Conservation (phyloP, 495 filamentous ascomycete species). For the Usnea hakonensis region DNA sequence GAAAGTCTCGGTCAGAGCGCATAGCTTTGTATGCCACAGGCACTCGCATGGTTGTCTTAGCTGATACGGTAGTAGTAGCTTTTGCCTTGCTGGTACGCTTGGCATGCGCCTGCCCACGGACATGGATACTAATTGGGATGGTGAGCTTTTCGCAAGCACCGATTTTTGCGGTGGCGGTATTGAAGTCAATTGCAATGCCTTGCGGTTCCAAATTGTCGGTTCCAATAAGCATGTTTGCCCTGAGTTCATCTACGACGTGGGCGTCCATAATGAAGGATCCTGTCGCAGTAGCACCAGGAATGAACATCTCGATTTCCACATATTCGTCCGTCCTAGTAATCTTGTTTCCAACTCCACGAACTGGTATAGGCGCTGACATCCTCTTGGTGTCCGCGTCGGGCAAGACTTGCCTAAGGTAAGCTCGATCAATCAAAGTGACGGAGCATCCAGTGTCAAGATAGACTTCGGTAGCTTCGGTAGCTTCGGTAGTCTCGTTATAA, state of each 20-base stretch:
- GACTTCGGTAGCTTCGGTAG: neutral
- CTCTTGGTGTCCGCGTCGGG: neutral
- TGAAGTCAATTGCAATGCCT: neutral
- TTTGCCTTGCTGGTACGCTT: neutral
- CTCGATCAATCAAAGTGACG: neutral
- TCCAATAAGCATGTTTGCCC: neutral
- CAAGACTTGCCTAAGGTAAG: neutral
- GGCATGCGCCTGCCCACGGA: neutral
- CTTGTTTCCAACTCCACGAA: neutral
- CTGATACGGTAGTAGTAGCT: neutral
- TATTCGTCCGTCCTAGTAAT: neutral
- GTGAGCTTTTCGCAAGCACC: neutral
- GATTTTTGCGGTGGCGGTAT: neutral
- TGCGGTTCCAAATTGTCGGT: neutral
- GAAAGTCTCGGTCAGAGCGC: neutral
- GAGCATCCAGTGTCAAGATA: neutral
- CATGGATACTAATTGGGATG: neutral
- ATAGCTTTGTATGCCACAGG: neutral
- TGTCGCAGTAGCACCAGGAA: neutral
- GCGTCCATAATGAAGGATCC: neutral
- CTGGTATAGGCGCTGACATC: neutral
- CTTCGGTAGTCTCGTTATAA: no score
- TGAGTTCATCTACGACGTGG: neutral
- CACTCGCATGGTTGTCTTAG: neutral
- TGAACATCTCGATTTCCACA: neutral